phyloP scores from a whole-genome alignment of 257 asterid genomes.

The Linderniella brevidens region DNA sequence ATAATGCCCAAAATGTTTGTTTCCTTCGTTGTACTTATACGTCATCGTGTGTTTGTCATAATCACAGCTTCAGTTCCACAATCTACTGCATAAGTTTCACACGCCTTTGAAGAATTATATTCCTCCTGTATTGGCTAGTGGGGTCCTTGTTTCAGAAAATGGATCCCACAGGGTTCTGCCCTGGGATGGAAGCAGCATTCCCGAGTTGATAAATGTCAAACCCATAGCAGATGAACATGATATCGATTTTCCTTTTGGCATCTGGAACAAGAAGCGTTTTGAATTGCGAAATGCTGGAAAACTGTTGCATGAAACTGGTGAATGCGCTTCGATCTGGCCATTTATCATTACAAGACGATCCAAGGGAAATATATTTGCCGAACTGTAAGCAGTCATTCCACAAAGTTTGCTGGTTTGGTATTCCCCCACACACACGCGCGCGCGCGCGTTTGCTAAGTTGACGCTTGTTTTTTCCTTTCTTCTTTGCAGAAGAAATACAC shows the following conservation, averaged over 20 bases:
- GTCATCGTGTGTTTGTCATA: neutral
- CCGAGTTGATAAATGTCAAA: conserved; percentile 30
- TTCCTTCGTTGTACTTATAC: conserved; percentile 5
- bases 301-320: conserved; percentile 22
- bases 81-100: conserved; percentile 29
- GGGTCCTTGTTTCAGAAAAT: conserved; percentile 53
- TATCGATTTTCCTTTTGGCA: conserved; percentile 77
- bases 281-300: conserved; percentile 46
- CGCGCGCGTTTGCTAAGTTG: no score
- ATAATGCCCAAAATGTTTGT: neutral
- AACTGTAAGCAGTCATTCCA: conserved; percentile 42
- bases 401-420: conserved; percentile 8
- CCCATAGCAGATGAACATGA: conserved; percentile 21
- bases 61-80: conserved; percentile 77
- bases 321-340: conserved; percentile 50
- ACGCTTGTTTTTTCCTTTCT: conserved; percentile 10
- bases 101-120: conserved; percentile 59
- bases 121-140: conserved; percentile 71
- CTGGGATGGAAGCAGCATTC: conserved; percentile 84
- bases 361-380: conserved; percentile 75
- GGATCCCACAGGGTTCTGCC: conserved; percentile 41
- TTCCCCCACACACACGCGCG: conserved; percentile 7
- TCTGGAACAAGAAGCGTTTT: conserved; percentile 50
- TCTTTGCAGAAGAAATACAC: conserved; percentile 59
- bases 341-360: conserved; percentile 77